Evolutionary conservation across 352 stramenopile species (phyloP), one percentile per base, ranked within the genome.

Genomic region (Pythium plurisporium): DNA sequence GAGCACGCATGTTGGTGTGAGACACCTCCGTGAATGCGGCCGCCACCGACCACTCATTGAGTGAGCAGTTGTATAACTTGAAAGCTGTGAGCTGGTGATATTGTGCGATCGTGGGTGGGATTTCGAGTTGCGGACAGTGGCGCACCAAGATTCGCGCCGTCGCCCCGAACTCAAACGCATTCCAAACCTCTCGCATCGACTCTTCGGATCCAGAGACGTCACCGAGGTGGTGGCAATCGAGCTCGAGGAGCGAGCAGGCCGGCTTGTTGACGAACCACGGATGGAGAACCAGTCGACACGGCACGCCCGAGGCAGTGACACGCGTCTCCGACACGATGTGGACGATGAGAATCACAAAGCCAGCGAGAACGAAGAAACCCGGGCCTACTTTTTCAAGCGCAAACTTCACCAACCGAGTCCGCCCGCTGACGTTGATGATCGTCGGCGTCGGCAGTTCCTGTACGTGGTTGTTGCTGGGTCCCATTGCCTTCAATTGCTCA

Each of bases 41-140:
- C 1, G 26, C 41, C 0, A 26, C n/a, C 1, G 46, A 12, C 56
- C 47, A 64, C 11, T 36, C 48, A 3, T 23, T 26, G 29, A 64
- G 23, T 5, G 56, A 57, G 1, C 26, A 40, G 31, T 64, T 64
- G 56, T 64, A 64, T 1, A 64, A 14, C n/a, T 57, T 64, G 8
- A 62, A n/a, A 17, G 14, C n/a, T 8, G 36, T n/a, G 36, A 43
- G 36, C n/a, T 22, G 14, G n/a, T n/a, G 12, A 17, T 22, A 43
- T 43, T 6, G n/a, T 17, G 11, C 6, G 36, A 43, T 23, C n/a
- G 36, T 43, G 6, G 36, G 12, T 22, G 14, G 36, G 12, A 43
- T 43, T 8, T 9, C 36, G 5, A 43, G 36, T 22, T 43, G 12
- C 6, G 36, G 36, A 17, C 36, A 43, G 20, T 43, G 36, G 36